These are phyloP conservation scores for Meyerozyma smithsonii DNA, from an alignment of 1,139 yeast species.

Conservation along the genomic window DNA sequence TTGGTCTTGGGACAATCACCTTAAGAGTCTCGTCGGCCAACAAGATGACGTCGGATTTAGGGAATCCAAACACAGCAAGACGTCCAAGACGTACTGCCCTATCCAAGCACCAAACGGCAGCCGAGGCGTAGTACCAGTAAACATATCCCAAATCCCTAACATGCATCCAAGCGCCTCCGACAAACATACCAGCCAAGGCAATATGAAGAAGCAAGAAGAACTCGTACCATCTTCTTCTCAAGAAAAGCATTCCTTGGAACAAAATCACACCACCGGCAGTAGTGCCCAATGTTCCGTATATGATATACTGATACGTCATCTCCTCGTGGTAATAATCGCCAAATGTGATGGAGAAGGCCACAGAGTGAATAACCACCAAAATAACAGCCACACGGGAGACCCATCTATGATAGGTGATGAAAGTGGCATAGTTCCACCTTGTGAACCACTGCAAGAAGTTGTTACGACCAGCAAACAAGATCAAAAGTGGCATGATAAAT, in stretches of 20 bases:
- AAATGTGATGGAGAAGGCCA: slow-evolving; percentile 27
- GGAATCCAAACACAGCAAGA: slow-evolving; percentile 34
- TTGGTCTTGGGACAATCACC: slow-evolving; percentile 37
- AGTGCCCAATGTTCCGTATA: slow-evolving; percentile 30
- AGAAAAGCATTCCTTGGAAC: slow-evolving; percentile 28
- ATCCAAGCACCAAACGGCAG: slow-evolving; percentile 43
- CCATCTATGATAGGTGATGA: slow-evolving; percentile 36
- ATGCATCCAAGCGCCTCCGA: slow-evolving; percentile 42
- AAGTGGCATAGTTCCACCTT: slow-evolving; percentile 33
- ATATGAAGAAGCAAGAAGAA: slow-evolving; percentile 38
- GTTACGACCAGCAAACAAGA: slow-evolving; percentile 42
- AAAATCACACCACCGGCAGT: slow-evolving; percentile 27
- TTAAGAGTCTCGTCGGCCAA: slow-evolving; percentile 37
- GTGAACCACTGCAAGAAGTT: slow-evolving; percentile 41
- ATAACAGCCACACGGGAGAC: slow-evolving; percentile 27
- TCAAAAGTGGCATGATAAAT: slow-evolving; percentile 27
- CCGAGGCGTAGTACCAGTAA: slow-evolving; percentile 33
- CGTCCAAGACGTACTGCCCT: slow-evolving; percentile 33
- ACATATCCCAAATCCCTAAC: slow-evolving; percentile 36
- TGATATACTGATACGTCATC: slow-evolving; percentile 18
- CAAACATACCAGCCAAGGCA: slow-evolving; percentile 33
- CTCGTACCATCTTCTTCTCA: slow-evolving; percentile 43
- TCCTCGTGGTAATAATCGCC: slow-evolving; percentile 11
- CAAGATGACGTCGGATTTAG: slow-evolving; percentile 29
- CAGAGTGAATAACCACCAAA: slow-evolving; percentile 30